Conservation (phyloP, 2,329 filamentous ascomycete species). For the Ophiostoma sp. region DNA sequence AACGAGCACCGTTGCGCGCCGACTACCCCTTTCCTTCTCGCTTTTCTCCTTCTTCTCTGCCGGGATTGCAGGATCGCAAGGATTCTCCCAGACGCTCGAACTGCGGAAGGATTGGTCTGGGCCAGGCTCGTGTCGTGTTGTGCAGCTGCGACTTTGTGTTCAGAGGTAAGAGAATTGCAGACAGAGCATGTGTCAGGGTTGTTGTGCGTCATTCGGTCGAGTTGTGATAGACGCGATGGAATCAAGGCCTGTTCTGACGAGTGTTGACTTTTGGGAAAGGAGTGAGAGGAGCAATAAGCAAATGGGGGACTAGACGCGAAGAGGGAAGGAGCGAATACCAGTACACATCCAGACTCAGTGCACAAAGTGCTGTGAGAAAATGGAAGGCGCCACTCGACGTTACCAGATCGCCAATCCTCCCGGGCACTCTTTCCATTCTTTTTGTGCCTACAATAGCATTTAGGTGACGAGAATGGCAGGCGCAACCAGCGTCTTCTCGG, state of each 20-base stretch:
- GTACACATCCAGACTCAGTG: too few relatives aligned
- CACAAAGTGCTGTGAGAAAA: neutral
- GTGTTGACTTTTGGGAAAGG: neutral
- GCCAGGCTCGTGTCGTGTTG: neutral
- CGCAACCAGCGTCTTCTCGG: neutral
- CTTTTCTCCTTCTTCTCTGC: neutral
- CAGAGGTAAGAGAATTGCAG: neutral
- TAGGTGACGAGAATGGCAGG: neutral
- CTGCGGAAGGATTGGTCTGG: neutral
- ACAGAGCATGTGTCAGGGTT: neutral
- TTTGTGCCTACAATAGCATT: neutral
- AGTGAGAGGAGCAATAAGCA: neutral
- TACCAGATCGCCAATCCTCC: neutral
- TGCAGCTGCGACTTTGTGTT: neutral
- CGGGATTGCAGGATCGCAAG: neutral
- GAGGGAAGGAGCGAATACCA: neutral
- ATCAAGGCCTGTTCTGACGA: neutral
- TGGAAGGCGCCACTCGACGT: neutral
- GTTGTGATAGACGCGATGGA: neutral
- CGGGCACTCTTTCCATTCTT: neutral
- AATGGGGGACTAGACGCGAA: neutral
- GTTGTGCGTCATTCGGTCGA: neutral
- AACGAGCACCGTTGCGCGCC: neutral
- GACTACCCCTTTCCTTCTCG: neutral
- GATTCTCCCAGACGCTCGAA: neutral